Base-by-base conservation (phyloP, 31 red algal genomes). In the Asparagopsis taxiformis region DNA sequence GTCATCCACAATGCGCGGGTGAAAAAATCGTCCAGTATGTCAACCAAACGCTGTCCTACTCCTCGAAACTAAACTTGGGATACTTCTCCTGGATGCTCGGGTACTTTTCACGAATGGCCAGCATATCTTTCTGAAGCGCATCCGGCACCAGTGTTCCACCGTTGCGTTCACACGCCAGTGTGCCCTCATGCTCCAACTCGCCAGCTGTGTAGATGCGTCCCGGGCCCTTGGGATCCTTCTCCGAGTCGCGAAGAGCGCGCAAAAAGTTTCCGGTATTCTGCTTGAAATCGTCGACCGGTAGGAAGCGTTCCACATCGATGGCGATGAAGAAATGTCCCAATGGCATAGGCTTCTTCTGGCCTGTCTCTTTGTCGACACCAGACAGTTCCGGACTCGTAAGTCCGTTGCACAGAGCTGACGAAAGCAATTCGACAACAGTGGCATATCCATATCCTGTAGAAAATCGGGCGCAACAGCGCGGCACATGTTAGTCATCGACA, bases 281-380 rank as follows among this genome's bases (percentile, higher is more conserved):
- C 30, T 70, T 59, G 56, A 88, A 88, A n/a, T 59, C 31, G 29
- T 70, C 56, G 22, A 88, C 35, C 39, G 73, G 65, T 19, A 78
- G 23, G 62, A 88, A 88, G 11, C 84, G 50, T 49, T 77, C 84
- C 51, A 88, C 72, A 52, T 88, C 84, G 36, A 88, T 77, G 7
- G 84, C 84, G 8, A 88, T 78, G 57, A 88, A 88, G 57, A 76
- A 88, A 48, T 88, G 84, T 3, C 84, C 84, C 55, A 88, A 43
- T 30, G 74, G 74, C 84, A 88, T 88, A 13, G 84, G 43, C 23
- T 62, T 78, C 21, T 77, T 77, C 22, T 68, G 44, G 5, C 84
- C 84, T 20, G 84, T 88, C 54, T 69, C 84, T 49, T 72, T 70
- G 65, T 88, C 74, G 2, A 88, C 84, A n/a, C 84, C 84, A n/a